Conservation (phyloP, 352 stramenopile species). For the Globisporangium nodosum region DNA sequence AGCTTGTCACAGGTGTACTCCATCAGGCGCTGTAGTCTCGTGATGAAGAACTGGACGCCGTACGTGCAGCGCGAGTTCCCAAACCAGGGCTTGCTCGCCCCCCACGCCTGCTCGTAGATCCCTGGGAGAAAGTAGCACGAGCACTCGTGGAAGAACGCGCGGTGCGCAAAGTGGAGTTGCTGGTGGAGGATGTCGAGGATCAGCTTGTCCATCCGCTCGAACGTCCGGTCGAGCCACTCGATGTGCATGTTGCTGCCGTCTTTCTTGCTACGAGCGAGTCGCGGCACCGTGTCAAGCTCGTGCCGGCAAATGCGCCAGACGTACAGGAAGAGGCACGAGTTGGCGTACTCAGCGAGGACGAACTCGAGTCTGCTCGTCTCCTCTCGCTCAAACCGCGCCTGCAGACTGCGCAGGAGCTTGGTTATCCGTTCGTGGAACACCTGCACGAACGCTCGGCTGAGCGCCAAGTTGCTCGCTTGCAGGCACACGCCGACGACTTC, state of each 20-base stretch:
- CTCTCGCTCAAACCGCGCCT: slow-evolving; percentile 23
- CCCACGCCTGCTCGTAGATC: slow-evolving; percentile 58
- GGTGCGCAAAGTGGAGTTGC: slow-evolving; percentile 47
- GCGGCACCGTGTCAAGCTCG: slow-evolving; percentile 42
- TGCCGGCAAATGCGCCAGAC: slow-evolving; percentile 61
- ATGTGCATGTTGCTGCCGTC: slow-evolving; percentile 33
- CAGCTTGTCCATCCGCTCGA: slow-evolving; percentile 50
- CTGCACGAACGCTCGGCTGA: slow-evolving; percentile 59
- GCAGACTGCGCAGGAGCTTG: slow-evolving; percentile 32
- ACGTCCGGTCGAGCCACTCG: slow-evolving; percentile 60
- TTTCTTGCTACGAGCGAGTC: slow-evolving; percentile 18
- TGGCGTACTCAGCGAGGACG: slow-evolving; percentile 52
- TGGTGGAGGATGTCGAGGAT: slow-evolving; percentile 45
- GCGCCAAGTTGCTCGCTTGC: slow-evolving; percentile 52
- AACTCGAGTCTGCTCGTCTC: slow-evolving; percentile 28
- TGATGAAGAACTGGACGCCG: slow-evolving; percentile 46
- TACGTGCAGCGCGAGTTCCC: slow-evolving; percentile 53
- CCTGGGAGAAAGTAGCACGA: slow-evolving; percentile 33
- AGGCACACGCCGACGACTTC: slow-evolving; percentile 60
- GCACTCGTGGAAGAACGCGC: slow-evolving; percentile 57
- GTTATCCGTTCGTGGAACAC: slow-evolving; percentile 53
- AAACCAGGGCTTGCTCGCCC: slow-evolving; percentile 53
- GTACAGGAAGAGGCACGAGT: slow-evolving; percentile 47
- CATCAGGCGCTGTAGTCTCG: slow-evolving; percentile 39
- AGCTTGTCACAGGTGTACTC: slow-evolving; percentile 34